Base-by-base conservation (phyloP, 139 green algal genomes). In the Chlorella sp. region DNA sequence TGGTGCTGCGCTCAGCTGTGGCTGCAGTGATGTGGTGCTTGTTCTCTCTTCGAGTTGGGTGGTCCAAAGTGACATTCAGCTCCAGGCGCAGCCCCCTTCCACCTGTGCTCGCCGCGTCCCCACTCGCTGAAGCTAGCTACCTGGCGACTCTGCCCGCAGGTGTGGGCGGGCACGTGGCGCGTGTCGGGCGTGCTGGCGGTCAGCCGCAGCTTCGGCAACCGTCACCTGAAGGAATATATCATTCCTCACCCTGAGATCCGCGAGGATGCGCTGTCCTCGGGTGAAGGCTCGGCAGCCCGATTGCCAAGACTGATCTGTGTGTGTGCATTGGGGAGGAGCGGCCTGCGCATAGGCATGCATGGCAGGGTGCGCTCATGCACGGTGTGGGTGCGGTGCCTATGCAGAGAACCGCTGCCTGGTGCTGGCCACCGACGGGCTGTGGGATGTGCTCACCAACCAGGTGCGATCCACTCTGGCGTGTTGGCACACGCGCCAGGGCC, bases 121-220 rank as follows among this genome's bases (percentile, higher is more conserved):
- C n/a, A n/a, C n/a, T n/a, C n/a, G n/a, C n/a, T n/a, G n/a, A n/a
- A n/a, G n/a, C n/a, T n/a, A n/a, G n/a, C n/a, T n/a, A n/a, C n/a
- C n/a, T n/a, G n/a, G 84, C n/a, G n/a, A n/a, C n/a, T n/a, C n/a
- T n/a, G n/a, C n/a, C n/a, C n/a, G n/a, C n/a, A n/a, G n/a, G n/a
- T 96, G 29, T 97, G 90, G 91, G 93, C 93, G 9, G 96, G 95
- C 68, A 98, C 93, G 3, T 99, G 95, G 95, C 86, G 95, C 33
- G 95, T 99, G 40, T 90, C 89, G 21, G 95, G 95, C 53, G 92
- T 99, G 77, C 90, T 99, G 62, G 95, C 95, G 12, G 96, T 99
- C 62, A 94, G 87, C 2, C 86, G 95, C 15, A 92, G 93, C 11
- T 98, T 99, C 87, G 95, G 95, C 19, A 96, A 99, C 80, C 87